Base-by-base conservation (phyloP, 2,329 filamentous ascomycete genomes). In the Amylocarpus encephaloides region DNA sequence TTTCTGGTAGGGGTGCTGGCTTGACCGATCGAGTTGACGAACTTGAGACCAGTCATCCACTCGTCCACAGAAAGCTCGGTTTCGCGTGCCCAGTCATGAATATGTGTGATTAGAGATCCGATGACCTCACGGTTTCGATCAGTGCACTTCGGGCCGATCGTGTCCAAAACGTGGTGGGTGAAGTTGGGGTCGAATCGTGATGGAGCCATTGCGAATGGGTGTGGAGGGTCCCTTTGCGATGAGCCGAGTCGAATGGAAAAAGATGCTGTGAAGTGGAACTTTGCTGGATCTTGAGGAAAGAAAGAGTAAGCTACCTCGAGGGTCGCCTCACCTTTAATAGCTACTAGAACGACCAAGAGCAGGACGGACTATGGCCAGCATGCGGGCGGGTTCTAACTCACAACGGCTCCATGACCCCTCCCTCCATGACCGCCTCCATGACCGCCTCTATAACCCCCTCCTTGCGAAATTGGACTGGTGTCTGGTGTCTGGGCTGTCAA, bases 81-180 rank as follows among this genome's bases (percentile, higher is more conserved):
- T 64, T 91, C 86, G 51, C 86, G 81, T 50, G 81, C 78, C 67
- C 90, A 90, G 70, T 89, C 85, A 72, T 91, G 86, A 51, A 91
- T 74, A 71, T 90, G 85, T 43, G 71, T 74, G 68, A 89, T 82
- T 60, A 89, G 69, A 26, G 78, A 73, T 53, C 73, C 68, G 62
- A 90, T 71, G 61, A 90, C 73, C 57, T 79, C 72, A 52, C 82
- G 77, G 61, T 81, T 77, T 53, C 86, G 76, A 51, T 84, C 79
- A 46, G 76, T 72, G 11, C 81, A 80, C 61, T 86, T 81, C 61
- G 85, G 82, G 47, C 84, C 81, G 74, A 88, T 89, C 60, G 82
- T 76, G 57, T 86, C 78, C 65, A 90, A 75, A 69, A 89, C 85
- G 67, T 82, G 77, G 60, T 82, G 70, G 47, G 87, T 92, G 73